Percentiles rank a stretch among this genome's conserved stretches.
Evolutionary conservation across 78 protist genomes (phyloP).

Genomic region (Isochrysis galbana): DNA sequence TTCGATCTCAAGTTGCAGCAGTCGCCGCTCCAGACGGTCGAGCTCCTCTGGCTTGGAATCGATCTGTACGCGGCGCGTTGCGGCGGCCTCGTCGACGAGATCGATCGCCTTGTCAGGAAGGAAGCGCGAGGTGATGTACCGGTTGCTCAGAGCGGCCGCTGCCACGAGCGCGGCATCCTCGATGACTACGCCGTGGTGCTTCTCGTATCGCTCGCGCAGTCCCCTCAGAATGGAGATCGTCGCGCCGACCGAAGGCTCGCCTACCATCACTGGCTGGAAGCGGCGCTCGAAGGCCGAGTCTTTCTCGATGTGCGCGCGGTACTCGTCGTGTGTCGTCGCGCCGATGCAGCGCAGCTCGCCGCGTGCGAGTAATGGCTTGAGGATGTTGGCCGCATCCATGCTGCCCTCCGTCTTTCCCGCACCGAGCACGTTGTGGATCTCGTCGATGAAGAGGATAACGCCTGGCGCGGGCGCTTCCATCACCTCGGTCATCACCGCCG

Average conservation of each 20-base stretch:
- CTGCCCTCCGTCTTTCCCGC: slow-evolving; percentile 94
- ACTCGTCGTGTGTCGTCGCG: slow-evolving; percentile 98
- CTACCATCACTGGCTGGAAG: slow-evolving; percentile 73
- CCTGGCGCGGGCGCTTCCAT: slow-evolving; percentile 43
- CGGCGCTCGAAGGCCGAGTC: slow-evolving; percentile 98
- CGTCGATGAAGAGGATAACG: slow-evolving; percentile 97
- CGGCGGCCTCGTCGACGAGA: slow-evolving; percentile 92
- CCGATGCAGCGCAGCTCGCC: slow-evolving; percentile 98
- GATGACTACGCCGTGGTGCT: slow-evolving; percentile 66
- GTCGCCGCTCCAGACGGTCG: slow-evolving; percentile 82
- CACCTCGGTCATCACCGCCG: slow-evolving; percentile 95
- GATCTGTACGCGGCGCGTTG: slow-evolving; percentile 83
- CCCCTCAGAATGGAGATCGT: slow-evolving; percentile 97
- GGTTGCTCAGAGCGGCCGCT: slow-evolving; percentile 86
- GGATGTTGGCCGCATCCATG: slow-evolving; percentile 99
- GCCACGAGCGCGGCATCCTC: slow-evolving; percentile 92
- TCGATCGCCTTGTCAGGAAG: slow-evolving; percentile 99
- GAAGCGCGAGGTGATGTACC: slow-evolving; percentile 92
- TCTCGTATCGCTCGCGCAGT: slow-evolving; percentile 52
- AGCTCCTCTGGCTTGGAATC: slow-evolving; percentile 93
- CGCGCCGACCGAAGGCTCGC: slow-evolving; percentile 93
- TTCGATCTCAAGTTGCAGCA: slow-evolving; percentile 92
- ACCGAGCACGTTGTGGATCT: slow-evolving; percentile 96
- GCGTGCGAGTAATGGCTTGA: slow-evolving; percentile 98
- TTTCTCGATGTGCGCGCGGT: slow-evolving; percentile 94